Evolutionary conservation across 176 grass and related monocot genomes (phyloP).

Genomic region (Panicum miliaceum): DNA sequence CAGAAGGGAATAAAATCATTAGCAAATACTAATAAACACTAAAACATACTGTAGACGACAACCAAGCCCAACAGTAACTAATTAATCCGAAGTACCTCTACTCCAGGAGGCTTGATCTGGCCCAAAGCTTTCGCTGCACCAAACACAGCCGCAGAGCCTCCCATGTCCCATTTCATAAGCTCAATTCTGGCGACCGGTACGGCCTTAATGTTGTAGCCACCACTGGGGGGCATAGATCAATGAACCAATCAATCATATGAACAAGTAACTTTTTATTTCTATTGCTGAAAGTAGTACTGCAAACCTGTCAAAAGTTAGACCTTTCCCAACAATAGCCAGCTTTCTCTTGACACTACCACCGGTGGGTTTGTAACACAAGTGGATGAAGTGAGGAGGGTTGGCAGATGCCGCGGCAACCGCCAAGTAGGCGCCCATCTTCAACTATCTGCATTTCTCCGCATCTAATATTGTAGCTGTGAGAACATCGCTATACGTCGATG

Average conservation of each 20-base stretch:
- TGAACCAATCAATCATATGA: not conserved
- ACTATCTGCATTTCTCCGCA: constrained; percentile 65
- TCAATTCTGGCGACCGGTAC: constrained; percentile 68
- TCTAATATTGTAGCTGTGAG: constrained; percentile 86
- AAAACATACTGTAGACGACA: not conserved
- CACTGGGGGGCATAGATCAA: constrained; percentile 50
- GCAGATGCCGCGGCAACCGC: constrained; percentile 88
- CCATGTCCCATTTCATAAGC: constrained; percentile 94
- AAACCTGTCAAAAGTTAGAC: constrained; percentile 94
- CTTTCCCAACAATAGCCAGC: constrained; percentile 88
- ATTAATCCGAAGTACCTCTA: constrained; percentile 59
- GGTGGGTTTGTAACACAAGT: constrained; percentile 86
- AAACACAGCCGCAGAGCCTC: constrained; percentile 76
- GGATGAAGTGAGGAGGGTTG: constrained; percentile 86
- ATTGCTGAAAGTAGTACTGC: not conserved
- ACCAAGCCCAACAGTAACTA: too few relatives aligned
- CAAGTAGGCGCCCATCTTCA: constrained; percentile 96
- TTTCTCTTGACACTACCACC: constrained; percentile 71
- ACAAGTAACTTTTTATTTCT: not conserved
- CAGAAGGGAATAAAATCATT: not conserved
- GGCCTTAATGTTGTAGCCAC: constrained; percentile 98
- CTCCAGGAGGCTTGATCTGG: constrained; percentile 88
- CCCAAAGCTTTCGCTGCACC: constrained; percentile 90
- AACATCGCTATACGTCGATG: constrained; percentile 73
- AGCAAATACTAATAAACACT: not conserved